Conservation (phyloP, 257 asterid species). For the Perilla frutescens region DNA sequence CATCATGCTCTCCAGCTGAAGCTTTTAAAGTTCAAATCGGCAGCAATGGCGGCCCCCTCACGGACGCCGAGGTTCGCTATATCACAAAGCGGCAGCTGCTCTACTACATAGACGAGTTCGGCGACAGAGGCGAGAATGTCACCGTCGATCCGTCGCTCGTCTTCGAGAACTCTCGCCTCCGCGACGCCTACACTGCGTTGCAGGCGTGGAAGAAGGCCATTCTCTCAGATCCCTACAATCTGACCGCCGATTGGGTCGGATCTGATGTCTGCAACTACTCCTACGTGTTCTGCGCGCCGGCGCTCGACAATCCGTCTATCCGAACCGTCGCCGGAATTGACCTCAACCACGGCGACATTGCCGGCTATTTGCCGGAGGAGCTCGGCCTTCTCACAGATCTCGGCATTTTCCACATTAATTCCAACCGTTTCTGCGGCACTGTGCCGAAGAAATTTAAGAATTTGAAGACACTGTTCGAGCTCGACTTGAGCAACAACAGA, state of each 20-base stretch:
- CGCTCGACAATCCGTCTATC: conserved; percentile 57
- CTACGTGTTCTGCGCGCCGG: conserved; percentile 76
- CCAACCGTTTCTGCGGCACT: conserved; percentile 82
- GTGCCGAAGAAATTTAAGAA: conserved; percentile 62
- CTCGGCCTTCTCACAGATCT: conserved; percentile 84
- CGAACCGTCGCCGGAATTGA: conserved; percentile 81
- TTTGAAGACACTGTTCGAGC: conserved; percentile 66
- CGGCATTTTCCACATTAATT: conserved; percentile 77
- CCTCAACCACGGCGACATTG: conserved; percentile 89
- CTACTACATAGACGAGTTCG: conserved; percentile 78
- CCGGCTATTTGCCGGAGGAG: conserved; percentile 87
- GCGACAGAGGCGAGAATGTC: conserved; percentile 76
- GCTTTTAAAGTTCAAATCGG: conserved; percentile 35
- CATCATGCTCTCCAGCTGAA: conserved; percentile 9
- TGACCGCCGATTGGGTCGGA: conserved; percentile 76
- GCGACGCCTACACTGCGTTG: conserved; percentile 78
- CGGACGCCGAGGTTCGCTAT: conserved; percentile 59
- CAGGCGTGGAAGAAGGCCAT: conserved; percentile 92
- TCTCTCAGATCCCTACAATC: conserved; percentile 77
- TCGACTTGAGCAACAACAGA: conserved; percentile 85
- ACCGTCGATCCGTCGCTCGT: conserved; percentile 67
- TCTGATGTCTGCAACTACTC: conserved; percentile 75
- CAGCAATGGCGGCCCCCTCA: conserved; percentile 63
- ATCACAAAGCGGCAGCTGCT: conserved; percentile 71
- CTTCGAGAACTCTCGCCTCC: conserved; percentile 68